Conservation (phyloP, 2,329 filamentous ascomycete genomes). For the Rugonectria rugulosa region DNA sequence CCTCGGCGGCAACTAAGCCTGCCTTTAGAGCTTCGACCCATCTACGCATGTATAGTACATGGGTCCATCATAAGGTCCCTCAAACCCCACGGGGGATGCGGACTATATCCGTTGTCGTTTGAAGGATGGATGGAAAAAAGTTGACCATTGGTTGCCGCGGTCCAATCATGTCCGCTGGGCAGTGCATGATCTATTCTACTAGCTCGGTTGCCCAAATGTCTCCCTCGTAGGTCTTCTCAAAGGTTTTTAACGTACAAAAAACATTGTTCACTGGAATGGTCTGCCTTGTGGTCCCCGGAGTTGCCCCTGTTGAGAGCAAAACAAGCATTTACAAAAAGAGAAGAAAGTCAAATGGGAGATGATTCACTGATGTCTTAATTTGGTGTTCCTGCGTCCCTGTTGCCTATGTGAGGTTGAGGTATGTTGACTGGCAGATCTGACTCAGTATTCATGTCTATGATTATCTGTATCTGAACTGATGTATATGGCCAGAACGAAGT, state of each 20-base stretch:
- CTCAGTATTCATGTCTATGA: no score
- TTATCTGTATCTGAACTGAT: no score
- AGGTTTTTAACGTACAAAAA: slow-evolving; percentile 42
- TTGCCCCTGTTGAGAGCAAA: background rate
- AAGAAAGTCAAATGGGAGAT: slow-evolving; percentile 7
- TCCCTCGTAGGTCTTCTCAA: slow-evolving; percentile 42
- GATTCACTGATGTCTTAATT: background rate
- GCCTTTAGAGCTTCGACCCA: slow-evolving; percentile 29
- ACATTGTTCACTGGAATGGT: slow-evolving; percentile 38
- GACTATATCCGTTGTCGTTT: slow-evolving; percentile 42
- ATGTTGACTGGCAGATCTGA: no score
- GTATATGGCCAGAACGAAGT: no score
- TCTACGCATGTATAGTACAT: slow-evolving; percentile 26
- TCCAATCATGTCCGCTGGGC: slow-evolving; percentile 31
- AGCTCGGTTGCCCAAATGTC: slow-evolving; percentile 39
- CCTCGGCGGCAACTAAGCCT: slow-evolving; percentile 61
- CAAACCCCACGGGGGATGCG: slow-evolving; percentile 25
- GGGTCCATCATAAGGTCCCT: slow-evolving; percentile 36
- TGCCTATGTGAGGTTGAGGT: background rate
- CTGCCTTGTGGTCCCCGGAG: slow-evolving; percentile 11
- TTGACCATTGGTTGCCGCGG: slow-evolving; percentile 42
- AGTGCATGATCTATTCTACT: slow-evolving; percentile 36
- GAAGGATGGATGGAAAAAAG: slow-evolving; percentile 43
- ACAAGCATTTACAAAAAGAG: slow-evolving; percentile 8
- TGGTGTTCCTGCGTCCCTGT: background rate